These are phyloP conservation scores for Globisporangium splendens DNA, from an alignment of 352 stramenopile species.

Conservation along the genomic window DNA sequence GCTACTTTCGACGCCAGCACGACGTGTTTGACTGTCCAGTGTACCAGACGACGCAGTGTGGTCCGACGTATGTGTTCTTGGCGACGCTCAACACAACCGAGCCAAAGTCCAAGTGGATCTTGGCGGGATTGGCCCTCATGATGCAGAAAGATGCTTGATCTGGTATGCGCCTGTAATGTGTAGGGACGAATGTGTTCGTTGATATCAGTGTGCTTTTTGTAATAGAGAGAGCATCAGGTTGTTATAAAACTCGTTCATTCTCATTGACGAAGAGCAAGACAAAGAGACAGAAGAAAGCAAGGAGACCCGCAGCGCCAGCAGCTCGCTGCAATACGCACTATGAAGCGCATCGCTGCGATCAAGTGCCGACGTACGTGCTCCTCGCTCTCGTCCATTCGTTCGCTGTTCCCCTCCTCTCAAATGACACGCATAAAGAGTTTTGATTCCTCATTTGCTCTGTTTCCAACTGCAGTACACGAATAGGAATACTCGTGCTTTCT, in stretches of 20 bases:
- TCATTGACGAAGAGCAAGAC: background rate
- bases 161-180: background rate
- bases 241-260: constrained; percentile 12
- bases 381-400: background rate
- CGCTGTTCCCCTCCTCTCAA: constrained; percentile 5
- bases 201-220: background rate
- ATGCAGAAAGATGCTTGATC: constrained; percentile 89
- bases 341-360: no score
- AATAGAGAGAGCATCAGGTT: constrained; percentile 9
- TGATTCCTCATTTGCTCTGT: constrained; percentile 10
- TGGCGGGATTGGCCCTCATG: constrained; percentile 91
- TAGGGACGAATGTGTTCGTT: background rate
- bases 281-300: background rate
- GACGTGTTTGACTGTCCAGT: constrained; percentile 94
- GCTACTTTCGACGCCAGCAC: constrained; percentile 87
- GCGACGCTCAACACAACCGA: constrained; percentile 89
- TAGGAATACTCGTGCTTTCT: no score
- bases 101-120: constrained; percentile 89
- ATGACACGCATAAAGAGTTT: constrained; percentile 14
- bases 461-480: no score
- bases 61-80: constrained; percentile 96
- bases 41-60: constrained; percentile 94
- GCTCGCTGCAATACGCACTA: no score
- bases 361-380: background rate
- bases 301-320: no score